Evolutionary conservation across 805 yeast genomes (phyloP).

Genomic region (Lachancea cidri): DNA sequence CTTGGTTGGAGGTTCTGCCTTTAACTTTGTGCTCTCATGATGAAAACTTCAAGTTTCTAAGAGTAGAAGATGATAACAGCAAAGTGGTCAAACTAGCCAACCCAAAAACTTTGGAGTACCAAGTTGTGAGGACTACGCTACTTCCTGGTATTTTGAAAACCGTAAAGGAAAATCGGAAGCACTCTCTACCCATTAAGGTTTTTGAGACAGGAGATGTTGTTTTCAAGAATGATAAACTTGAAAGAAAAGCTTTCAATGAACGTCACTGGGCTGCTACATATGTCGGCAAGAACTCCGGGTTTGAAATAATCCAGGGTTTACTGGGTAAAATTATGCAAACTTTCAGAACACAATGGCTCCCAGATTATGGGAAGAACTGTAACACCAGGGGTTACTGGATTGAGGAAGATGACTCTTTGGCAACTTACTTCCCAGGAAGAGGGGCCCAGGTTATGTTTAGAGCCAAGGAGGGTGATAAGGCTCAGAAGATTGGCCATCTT

Average conservation of each 20-base stretch:
- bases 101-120: slow-evolving; percentile 95
- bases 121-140: slow-evolving; percentile 93
- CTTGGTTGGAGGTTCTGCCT: slow-evolving; percentile 95
- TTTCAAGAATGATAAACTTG: slow-evolving; percentile 69
- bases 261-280: slow-evolving; percentile 93
- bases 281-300: slow-evolving; percentile 93
- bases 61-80: slow-evolving; percentile 65
- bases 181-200: slow-evolving; percentile 88
- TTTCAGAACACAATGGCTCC: slow-evolving; percentile 81
- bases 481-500: slow-evolving; percentile 65
- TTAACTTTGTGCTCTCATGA: slow-evolving; percentile 93
- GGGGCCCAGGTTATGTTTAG: slow-evolving; percentile 86
- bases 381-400: slow-evolving; percentile 82
- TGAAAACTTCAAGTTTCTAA: slow-evolving; percentile 88
- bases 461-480: slow-evolving; percentile 51
- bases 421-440: slow-evolving; percentile 93
- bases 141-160: slow-evolving; percentile 95
- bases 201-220: slow-evolving; percentile 96
- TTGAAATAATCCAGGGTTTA: slow-evolving; percentile 90
- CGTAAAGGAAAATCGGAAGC: slow-evolving; percentile 92
- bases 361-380: slow-evolving; percentile 40
- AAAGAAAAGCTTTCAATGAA: slow-evolving; percentile 87
- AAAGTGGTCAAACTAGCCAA: slow-evolving; percentile 86
- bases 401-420: slow-evolving; percentile 58
- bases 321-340: slow-evolving; percentile 95